Evolutionary conservation across 169 alveolate species (phyloP).

Genomic region (Eimeria zaria): DNA sequence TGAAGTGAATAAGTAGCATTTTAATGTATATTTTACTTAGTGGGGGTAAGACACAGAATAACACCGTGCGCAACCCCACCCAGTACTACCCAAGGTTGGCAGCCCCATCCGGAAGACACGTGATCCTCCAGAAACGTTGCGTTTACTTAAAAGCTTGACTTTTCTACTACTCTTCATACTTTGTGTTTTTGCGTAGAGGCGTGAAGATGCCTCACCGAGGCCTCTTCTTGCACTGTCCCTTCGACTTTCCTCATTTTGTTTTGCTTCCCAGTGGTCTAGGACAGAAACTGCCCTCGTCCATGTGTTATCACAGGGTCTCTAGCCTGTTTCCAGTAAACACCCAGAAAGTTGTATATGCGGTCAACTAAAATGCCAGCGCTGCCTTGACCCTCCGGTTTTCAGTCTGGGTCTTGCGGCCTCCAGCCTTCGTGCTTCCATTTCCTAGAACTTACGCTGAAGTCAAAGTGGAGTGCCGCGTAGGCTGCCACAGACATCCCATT

Average conservation of each 20-base stretch:
- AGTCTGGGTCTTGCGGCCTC: neutral
- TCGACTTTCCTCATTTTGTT: neutral
- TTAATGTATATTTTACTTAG: neutral
- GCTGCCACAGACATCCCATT: neutral
- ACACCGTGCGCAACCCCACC: constrained; percentile 52
- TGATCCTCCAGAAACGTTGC: neutral
- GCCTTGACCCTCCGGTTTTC: neutral
- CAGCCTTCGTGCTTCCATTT: neutral
- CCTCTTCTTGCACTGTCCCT: neutral
- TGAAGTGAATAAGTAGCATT: neutral
- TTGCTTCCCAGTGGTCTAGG: constrained; percentile 47
- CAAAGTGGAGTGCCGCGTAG: neutral
- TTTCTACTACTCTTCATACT: neutral
- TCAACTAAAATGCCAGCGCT: neutral
- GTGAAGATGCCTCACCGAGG: constrained; percentile 46
- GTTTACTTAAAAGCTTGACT: neutral
- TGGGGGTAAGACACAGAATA: neutral
- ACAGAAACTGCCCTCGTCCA: neutral
- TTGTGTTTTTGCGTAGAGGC: constrained; percentile 29
- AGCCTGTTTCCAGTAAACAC: neutral
- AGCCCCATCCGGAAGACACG: constrained; percentile 6
- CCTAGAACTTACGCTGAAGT: neutral
- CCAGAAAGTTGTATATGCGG: neutral
- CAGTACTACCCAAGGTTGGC: neutral
- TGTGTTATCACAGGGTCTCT: neutral